Evolutionary conservation across 75 land plant genomes (phyloP).

Genomic region (Sequoia sempervirens): DNA sequence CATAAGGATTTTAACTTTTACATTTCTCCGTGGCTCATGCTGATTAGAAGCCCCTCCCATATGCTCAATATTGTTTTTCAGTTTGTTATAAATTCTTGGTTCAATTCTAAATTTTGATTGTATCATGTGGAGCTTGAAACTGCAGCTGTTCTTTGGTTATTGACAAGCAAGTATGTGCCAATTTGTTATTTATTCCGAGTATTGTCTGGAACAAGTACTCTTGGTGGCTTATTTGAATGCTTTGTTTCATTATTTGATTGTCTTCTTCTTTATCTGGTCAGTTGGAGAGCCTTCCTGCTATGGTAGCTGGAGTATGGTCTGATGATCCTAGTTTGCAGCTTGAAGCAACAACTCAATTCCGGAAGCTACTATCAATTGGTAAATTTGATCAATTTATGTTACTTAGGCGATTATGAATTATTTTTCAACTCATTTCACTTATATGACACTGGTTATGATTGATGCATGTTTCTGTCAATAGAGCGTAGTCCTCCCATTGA

Average conservation of each 20-base stretch:
- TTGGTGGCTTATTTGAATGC: background rate
- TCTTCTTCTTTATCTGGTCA: slow-evolving; percentile 12
- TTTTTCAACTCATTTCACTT: background rate
- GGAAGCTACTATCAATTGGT: slow-evolving; percentile 85
- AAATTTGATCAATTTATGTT: background rate
- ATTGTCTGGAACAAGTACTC: no score
- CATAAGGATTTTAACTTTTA: no score
- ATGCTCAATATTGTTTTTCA: no score
- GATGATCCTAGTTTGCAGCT: slow-evolving; percentile 53
- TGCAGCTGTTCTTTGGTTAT: no score
- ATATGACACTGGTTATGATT: background rate
- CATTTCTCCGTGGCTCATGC: no score
- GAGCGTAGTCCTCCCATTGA: slow-evolving; percentile 92
- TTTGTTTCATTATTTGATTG: background rate
- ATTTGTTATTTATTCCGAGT: no score
- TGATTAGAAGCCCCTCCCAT: background rate
- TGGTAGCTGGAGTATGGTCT: slow-evolving; percentile 60
- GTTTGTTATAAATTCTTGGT: no score
- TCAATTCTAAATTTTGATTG: no score
- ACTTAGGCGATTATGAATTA: background rate
- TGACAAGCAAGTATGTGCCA: background rate
- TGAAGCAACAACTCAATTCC: slow-evolving; percentile 84
- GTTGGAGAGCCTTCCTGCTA: slow-evolving; percentile 63
- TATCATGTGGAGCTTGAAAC: no score
- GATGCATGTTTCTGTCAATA: slow-evolving; percentile 12